phyloP scores from a whole-genome alignment of 352 stramenopile genomes.

The Aphanomyces astaci region DNA sequence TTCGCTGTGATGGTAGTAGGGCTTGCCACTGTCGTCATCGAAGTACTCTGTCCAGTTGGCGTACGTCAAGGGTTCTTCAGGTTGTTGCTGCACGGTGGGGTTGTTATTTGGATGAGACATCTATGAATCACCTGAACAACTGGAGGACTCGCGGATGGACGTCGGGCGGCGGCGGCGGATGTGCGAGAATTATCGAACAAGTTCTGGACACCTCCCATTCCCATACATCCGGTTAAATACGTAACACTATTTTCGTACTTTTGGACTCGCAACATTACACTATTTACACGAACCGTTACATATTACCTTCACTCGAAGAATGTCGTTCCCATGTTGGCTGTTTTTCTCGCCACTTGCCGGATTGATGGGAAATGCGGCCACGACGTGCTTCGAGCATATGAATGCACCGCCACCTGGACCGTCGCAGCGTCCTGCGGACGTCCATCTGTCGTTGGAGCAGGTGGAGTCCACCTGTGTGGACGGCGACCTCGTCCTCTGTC shows the following conservation, averaged over 20 bases:
- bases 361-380: constrained; percentile 5
- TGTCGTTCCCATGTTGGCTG: no score
- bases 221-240: neutral
- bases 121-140: constrained; percentile 4
- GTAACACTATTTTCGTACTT: no score
- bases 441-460: neutral
- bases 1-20: constrained; percentile 74
- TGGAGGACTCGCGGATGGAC: neutral
- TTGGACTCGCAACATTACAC: no score
- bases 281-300: no score
- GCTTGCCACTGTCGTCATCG: constrained; percentile 52
- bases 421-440: neutral
- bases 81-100: constrained; percentile 1
- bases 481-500: constrained; percentile 8
- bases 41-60: constrained; percentile 66
- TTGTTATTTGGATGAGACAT: constrained; percentile 12
- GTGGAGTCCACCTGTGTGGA: neutral
- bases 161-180: no score
- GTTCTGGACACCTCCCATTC: neutral
- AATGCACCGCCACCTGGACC: no score
- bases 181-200: neutral
- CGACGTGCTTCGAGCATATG: neutral
- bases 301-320: no score
- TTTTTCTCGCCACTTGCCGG: no score
- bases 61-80: neutral